Percentiles rank a stretch among this genome's conserved stretches.
These are phyloP conservation scores for Ogataea dorogensis DNA, from an alignment of 805 yeast species.

Conservation along the genomic window DNA sequence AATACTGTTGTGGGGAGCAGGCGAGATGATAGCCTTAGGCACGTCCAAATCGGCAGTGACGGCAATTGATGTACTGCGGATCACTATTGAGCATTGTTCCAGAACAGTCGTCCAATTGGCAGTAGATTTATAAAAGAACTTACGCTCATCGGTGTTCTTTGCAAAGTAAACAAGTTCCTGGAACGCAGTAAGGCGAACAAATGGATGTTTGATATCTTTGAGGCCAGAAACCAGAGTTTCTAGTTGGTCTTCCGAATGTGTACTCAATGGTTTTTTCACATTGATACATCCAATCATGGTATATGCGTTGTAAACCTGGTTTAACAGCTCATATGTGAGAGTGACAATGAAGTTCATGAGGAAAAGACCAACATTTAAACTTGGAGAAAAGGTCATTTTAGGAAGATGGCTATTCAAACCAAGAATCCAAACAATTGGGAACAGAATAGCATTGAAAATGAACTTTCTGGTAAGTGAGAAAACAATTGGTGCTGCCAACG, in stretches of 20 bases:
- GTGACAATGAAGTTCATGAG: slow-evolving; percentile 37
- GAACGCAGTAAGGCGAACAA: slow-evolving; percentile 63
- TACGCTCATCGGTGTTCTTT: slow-evolving; percentile 46
- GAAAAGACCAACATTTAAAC: slow-evolving; percentile 32
- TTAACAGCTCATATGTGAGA: slow-evolving; percentile 52
- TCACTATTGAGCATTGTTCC: slow-evolving; percentile 56
- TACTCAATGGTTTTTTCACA: slow-evolving; percentile 59
- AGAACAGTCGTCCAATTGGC: slow-evolving; percentile 55
- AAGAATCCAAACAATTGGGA: slow-evolving; percentile 31
- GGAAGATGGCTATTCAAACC: slow-evolving; percentile 44
- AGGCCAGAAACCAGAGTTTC: slow-evolving; percentile 65
- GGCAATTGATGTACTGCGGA: slow-evolving; percentile 38
- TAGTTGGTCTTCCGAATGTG: slow-evolving; percentile 59
- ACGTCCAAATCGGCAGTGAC: slow-evolving; percentile 25
- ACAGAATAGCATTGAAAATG: slow-evolving; percentile 40
- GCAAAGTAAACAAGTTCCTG: slow-evolving; percentile 72
- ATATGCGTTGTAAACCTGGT: slow-evolving; percentile 61
- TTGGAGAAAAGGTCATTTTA: slow-evolving; percentile 34
- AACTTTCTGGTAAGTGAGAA: slow-evolving; percentile 41
- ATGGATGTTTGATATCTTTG: slow-evolving; percentile 44
- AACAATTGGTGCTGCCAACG: slow-evolving; percentile 37
- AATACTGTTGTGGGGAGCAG: slow-evolving; percentile 11
- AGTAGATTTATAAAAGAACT: slow-evolving; percentile 49
- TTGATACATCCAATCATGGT: slow-evolving; percentile 71
- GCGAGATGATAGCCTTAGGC: slow-evolving; percentile 1